A percentile compares a stretch with the other conserved stretches of the same genome.
These are phyloP conservation scores for Amaranthus palmeri DNA, from an alignment of 148 eudicot genomes.

Conservation along the genomic window DNA sequence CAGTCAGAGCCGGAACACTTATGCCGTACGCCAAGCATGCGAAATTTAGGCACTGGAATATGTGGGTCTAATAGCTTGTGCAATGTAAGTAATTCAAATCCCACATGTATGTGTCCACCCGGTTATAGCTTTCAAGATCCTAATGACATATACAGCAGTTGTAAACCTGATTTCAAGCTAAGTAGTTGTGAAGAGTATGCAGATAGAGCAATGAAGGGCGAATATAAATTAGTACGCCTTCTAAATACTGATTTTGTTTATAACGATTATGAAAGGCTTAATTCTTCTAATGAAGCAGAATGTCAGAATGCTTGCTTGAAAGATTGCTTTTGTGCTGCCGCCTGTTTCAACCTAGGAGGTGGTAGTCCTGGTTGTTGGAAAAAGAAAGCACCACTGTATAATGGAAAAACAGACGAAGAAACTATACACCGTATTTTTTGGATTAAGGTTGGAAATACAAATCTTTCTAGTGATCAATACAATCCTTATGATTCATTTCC, in stretches of 20 bases:
- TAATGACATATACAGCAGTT: slow-evolving; percentile 33
- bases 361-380: slow-evolving; percentile 12
- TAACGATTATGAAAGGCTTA: slow-evolving; percentile 23
- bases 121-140: slow-evolving; percentile 39
- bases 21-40: not conserved
- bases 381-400: slow-evolving; percentile 31
- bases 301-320: slow-evolving; percentile 36
- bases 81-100: slow-evolving; percentile 27
- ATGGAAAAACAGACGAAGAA: slow-evolving; percentile 19
- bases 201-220: not conserved
- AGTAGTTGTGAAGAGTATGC: slow-evolving; percentile 17
- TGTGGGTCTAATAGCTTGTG: slow-evolving; percentile 59
- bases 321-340: slow-evolving; percentile 55
- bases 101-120: slow-evolving; percentile 37
- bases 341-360: not conserved
- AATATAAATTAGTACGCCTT: slow-evolving; percentile 19
- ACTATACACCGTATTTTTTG: not conserved
- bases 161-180: slow-evolving; percentile 30
- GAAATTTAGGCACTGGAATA: slow-evolving; percentile 25
- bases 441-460: slow-evolving; percentile 16
- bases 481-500: not conserved
- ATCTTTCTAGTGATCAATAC: not conserved
- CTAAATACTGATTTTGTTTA: slow-evolving; percentile 18
- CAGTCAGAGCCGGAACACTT: slow-evolving; percentile 33
- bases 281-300: not conserved